These are phyloP conservation scores for Fusarium veterinarium DNA, from an alignment of 2,329 filamentous ascomycete genomes.

Conservation along the genomic window DNA sequence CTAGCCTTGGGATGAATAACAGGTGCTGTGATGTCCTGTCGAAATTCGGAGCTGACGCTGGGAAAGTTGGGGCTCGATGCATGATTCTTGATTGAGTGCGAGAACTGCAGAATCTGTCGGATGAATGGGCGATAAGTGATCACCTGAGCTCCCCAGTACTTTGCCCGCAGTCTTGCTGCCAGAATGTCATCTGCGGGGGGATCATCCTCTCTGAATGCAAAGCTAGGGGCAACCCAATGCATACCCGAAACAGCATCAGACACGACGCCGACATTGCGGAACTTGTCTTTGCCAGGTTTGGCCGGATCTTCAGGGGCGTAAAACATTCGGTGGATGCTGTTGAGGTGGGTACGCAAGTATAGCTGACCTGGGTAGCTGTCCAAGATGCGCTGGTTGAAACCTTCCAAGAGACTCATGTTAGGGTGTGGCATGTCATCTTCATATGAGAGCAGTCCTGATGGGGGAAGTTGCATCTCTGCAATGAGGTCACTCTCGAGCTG, in stretches of 20 bases:
- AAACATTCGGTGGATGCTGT: conserved; percentile 69
- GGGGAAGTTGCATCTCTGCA: conserved; percentile 79
- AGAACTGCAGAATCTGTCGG: conserved; percentile 65
- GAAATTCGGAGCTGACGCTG: conserved; percentile 50
- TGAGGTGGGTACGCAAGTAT: conserved; percentile 72
- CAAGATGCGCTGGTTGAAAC: conserved; percentile 61
- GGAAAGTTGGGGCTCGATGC: conserved; percentile 50
- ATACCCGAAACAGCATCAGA: conserved; percentile 56
- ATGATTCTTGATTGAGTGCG: conserved; percentile 52
- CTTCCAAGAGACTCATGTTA: conserved; percentile 60
- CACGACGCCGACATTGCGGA: conserved; percentile 60
- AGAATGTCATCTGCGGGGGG: conserved; percentile 81
- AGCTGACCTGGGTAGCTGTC: conserved; percentile 72
- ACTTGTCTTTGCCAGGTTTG: conserved; percentile 52
- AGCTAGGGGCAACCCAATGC: conserved; percentile 61
- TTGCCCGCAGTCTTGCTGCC: conserved; percentile 84
- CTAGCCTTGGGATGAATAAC: conserved; percentile 53
- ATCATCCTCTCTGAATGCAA: conserved; percentile 73
- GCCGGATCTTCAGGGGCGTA: conserved; percentile 59
- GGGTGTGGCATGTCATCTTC: conserved; percentile 76
- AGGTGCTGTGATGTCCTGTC: conserved; percentile 52
- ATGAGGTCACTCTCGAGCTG: conserved; percentile 96
- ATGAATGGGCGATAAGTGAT: conserved; percentile 88
- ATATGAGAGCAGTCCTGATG: conserved; percentile 70
- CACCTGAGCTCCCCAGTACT: conserved; percentile 93